Evolutionary conservation across 768 basidiomycete species (phyloP).

Genomic region (Lenzites betulinus): DNA sequence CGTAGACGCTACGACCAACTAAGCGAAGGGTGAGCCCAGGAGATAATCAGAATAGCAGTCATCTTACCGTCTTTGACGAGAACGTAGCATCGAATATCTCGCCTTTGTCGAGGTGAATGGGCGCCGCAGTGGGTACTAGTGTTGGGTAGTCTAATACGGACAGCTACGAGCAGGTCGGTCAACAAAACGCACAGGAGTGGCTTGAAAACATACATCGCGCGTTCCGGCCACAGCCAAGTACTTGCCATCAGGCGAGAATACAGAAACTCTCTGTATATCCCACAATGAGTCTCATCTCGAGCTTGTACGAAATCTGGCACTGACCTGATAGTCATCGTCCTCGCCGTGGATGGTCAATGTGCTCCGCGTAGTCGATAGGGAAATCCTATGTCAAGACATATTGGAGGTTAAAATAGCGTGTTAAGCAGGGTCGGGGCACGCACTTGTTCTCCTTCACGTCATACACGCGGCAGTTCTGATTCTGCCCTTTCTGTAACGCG

Average conservation of each 20-base stretch:
- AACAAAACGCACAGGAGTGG: neutral
- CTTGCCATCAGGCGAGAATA: slow-evolving; percentile 68
- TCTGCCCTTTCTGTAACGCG: slow-evolving; percentile 61
- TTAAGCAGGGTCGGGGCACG: slow-evolving; percentile 12
- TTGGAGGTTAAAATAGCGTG: neutral
- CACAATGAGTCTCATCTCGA: slow-evolving; percentile 2
- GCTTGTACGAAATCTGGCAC: slow-evolving; percentile 15
- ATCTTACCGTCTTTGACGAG: slow-evolving; percentile 60
- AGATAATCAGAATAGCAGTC: neutral
- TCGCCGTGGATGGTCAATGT: slow-evolving; percentile 62
- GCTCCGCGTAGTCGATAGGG: slow-evolving; percentile 49
- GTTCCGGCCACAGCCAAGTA: slow-evolving; percentile 74
- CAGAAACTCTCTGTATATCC: slow-evolving; percentile 83
- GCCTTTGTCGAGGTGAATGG: slow-evolving; percentile 58
- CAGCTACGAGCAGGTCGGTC: slow-evolving; percentile 20
- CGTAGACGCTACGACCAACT: slow-evolving; percentile 73
- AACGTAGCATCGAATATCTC: slow-evolving; percentile 91
- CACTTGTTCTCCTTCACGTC: slow-evolving; percentile 60
- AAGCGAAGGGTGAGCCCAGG: neutral
- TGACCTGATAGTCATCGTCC: slow-evolving; percentile 83
- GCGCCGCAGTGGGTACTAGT: slow-evolving; percentile 41
- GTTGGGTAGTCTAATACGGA: slow-evolving; percentile 29
- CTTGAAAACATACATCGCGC: slow-evolving; percentile 53
- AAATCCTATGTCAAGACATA: slow-evolving; percentile 45
- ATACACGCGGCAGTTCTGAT: slow-evolving; percentile 85